Percentiles rank a stretch among this genome's conserved stretches.
phyloP scores from a whole-genome alignment of 208 protist species.

The Acanthamoeba healyi region DNA sequence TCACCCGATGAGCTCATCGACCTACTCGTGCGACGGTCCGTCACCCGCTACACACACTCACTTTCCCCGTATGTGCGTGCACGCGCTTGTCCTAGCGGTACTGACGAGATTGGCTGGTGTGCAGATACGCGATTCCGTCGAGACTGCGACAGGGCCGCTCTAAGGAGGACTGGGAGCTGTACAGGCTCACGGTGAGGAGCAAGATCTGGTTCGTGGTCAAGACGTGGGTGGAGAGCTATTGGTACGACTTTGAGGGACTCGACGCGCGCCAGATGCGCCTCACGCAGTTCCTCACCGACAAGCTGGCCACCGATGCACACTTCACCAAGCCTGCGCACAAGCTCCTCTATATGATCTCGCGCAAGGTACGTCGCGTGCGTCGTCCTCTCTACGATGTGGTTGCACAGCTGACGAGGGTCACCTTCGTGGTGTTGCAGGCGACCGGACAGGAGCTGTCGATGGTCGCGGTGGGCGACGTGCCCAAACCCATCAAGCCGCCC shows the following conservation, averaged over 20 bases:
- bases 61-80: too few species aligned
- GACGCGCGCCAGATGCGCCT: not conserved
- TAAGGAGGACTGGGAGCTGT: not conserved
- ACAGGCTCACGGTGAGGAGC: not conserved
- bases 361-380: constrained; percentile 39
- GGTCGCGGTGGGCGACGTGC: constrained; percentile 18
- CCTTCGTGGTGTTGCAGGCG: not conserved
- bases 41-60: too few species aligned
- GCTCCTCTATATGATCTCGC: constrained; percentile 33
- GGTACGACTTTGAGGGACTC: constrained; percentile 63
- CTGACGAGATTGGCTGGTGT: too few species aligned
- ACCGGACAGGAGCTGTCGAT: constrained; percentile 25
- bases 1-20: not conserved
- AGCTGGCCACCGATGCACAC: constrained; percentile 27
- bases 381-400: not conserved
- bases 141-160: too few species aligned
- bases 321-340: constrained; percentile 66
- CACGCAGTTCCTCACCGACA: constrained; percentile 13
- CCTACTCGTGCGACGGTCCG: not conserved
- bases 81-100: too few species aligned
- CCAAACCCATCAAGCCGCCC: constrained; percentile 41
- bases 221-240: constrained; percentile 70
- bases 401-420: too few species aligned
- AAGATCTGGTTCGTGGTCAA: constrained; percentile 67
- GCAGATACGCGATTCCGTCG: too few species aligned